These are phyloP conservation scores for Citrus inodora DNA, from an alignment of 345 rosid genomes.

Conservation along the genomic window DNA sequence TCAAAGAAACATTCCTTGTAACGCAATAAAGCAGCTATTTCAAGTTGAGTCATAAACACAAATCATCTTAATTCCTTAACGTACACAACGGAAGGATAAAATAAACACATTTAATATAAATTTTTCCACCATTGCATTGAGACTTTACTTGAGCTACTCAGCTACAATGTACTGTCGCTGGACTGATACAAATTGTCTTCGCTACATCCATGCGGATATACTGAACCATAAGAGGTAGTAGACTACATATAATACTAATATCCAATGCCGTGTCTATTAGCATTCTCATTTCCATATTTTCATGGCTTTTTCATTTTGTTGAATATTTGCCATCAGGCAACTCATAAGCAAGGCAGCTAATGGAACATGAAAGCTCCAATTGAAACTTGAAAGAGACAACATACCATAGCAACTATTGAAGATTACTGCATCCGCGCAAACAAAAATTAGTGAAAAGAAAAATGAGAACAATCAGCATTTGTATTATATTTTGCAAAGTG, in stretches of 20 bases:
- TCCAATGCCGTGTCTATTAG: neutral
- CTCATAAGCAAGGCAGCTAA: neutral
- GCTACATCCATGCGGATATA: neutral
- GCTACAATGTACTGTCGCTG: neutral
- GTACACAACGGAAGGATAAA: too few relatives aligned
- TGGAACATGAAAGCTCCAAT: neutral
- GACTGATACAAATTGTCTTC: neutral
- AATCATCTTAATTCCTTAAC: too few relatives aligned
- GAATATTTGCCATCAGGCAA: neutral
- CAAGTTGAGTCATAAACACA: too few relatives aligned
- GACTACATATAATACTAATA: neutral
- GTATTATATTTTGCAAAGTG: neutral
- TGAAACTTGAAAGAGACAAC: neutral
- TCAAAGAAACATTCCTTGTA: too few relatives aligned
- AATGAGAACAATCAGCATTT: neutral
- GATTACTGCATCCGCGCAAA: neutral
- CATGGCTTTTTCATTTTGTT: neutral
- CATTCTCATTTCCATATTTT: neutral
- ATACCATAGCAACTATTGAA: neutral
- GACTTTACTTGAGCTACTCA: neutral
- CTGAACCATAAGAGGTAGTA: neutral
- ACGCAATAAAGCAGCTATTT: too few relatives aligned
- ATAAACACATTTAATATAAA: too few relatives aligned
- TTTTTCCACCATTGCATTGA: neutral
- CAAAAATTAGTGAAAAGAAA: neutral